Evolutionary conservation across 352 stramenopile species (phyloP), one percentile per base, ranked within the genome.

Genomic region (Detonula confervacea): DNA sequence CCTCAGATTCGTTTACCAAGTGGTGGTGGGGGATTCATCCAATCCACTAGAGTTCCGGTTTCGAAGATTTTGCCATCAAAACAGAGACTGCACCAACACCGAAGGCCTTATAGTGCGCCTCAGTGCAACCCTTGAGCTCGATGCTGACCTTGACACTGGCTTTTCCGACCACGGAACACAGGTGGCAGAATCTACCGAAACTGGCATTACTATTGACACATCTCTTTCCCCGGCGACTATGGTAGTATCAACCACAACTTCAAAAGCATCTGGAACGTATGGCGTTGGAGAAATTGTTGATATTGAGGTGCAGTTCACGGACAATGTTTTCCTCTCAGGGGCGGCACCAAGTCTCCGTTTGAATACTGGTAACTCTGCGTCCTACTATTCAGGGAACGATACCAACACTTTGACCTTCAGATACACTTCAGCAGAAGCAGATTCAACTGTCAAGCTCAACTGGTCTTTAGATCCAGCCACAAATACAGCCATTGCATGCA

Each of bases 121-220:
- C 5, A 86, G 78, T 42, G 42, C 63, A 54, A 67, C 49, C 33
- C 72, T 75, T 22, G 42, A 64, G 37, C 33, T 86, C n/a, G 54
- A 81, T 62, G 72, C 61, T n/a, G 64, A 86, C 39, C 27, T 86
- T 44, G 33, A 47, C 35, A 60, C 18, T 57, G 64, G 61, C 35
- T 86, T 86, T 81, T 78, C 66, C 35, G 56, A 76, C 22, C 22
- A 73, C 59, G 78, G 78, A 22, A 68, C 69, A 39, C 35, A 30
- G 7, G 65, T 86, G 20, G 72, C 66, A 14, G 47, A 65, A 57
- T 81, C 71, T 35, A 9, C 55, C 44, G 59, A 74, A 33, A 60
- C 29, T 20, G 78, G 78, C 33, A 67, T 86, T 7, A 73, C 62
- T 12, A 77, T 81, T 46, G 62, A 86, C 52, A 86, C 78, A 11